Evolutionary conservation across 768 basidiomycete genomes (phyloP), one percentile per base, ranked within the genome.

Genomic region (Agaricus subrufescens): DNA sequence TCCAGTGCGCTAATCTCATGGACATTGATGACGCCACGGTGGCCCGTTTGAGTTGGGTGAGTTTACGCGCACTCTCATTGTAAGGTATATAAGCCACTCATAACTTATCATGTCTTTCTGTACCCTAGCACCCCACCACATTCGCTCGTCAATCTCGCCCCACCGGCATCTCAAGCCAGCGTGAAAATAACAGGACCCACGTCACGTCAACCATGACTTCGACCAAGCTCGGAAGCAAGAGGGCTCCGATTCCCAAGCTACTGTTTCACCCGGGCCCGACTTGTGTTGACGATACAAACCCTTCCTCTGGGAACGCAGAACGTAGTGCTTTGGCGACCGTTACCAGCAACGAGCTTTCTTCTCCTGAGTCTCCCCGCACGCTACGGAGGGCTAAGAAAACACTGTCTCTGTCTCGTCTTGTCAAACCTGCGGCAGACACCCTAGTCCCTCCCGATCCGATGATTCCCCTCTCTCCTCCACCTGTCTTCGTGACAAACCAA

Each of bases 181-280:
- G 42, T 30, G 7, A 4, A 10, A 30, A 44, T 29, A 34, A 25
- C 23, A 25, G 50, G 27, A 56, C 49, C 23, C 27, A 43, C 14
- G 27, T 34, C 10, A 56, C 15, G 47, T 43, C 26, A 7, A 49
- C 49, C 12, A 56, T 47, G 42, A 49, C 42, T 43, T 23, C 49
- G 23, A 56, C 42, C 31, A 56, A 56, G 40, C n/a, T 30, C 10
- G 39, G 31, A 12, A 34, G 38, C 12, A 50, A 44, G 31, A 56
- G 55, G 45, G 40, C 49, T 37, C 48, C 55, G 26, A 56, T 56
- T 37, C 55, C 55, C 55, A 56, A 34, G 42, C 50, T 50, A 26
- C 34, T 50, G 42, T 48, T 56, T 31, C 23, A 50, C 48, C 47
- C 50, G 15, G 49, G 45, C 15, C 34, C 48, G 19, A 50, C 15